phyloP scores from a whole-genome alignment of 1,284 basidiomycete genomes.

The Boletellus dicymbophilus region DNA sequence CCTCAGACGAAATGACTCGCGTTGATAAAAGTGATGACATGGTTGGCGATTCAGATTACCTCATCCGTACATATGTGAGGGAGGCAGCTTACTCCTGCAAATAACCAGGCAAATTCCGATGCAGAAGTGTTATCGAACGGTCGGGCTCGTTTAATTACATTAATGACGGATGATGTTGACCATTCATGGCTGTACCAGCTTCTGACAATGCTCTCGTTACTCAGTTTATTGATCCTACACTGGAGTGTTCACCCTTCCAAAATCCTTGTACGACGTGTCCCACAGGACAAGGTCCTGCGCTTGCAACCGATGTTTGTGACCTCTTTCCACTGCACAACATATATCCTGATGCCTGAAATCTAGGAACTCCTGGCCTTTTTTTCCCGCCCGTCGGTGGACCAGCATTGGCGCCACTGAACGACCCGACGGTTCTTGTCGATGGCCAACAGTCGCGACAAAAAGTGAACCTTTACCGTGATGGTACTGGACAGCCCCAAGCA shows the following conservation, averaged over 20 bases:
- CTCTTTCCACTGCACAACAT: neutral
- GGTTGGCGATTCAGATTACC: too few relatives aligned
- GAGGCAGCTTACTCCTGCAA: conserved; percentile 27
- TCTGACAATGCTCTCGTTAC: conserved; percentile 29
- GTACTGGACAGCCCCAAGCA: conserved; percentile 26
- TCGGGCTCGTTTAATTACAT: conserved; percentile 2
- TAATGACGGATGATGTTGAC: neutral
- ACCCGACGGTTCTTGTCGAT: conserved; percentile 29
- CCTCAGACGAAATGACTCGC: too few relatives aligned
- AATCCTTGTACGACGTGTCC: conserved; percentile 28
- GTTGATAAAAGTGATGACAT: too few relatives aligned
- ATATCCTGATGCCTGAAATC: neutral
- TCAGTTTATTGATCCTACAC: conserved; percentile 24
- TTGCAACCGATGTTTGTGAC: conserved; percentile 26
- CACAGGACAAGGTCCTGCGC: conserved; percentile 17
- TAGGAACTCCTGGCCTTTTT: conserved; percentile 26
- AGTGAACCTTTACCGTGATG: conserved; percentile 29
- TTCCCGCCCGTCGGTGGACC: conserved; percentile 28
- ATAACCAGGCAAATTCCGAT: conserved; percentile 24
- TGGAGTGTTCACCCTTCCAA: conserved; percentile 24
- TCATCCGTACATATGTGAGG: too few relatives aligned
- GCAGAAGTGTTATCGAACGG: conserved; percentile 26
- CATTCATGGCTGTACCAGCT: conserved; percentile 5
- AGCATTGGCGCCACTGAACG: conserved; percentile 24
- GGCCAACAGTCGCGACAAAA: conserved; percentile 24